Base-by-base conservation (phyloP, 176 grass and related monocot species). In the Coix lacrymajobi region DNA sequence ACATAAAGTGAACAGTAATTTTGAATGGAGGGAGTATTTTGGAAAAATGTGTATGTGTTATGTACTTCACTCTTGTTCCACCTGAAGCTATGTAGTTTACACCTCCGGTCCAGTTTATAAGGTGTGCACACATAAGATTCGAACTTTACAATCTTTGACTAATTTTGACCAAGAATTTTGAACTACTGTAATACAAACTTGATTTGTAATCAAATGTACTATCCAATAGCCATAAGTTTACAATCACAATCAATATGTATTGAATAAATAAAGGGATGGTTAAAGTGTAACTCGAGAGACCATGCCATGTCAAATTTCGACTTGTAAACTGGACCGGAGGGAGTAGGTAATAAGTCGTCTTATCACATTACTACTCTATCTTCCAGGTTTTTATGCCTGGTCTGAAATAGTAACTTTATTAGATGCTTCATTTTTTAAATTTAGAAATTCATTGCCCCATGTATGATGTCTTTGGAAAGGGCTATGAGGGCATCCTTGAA, bases 401-500 rank as follows among this genome's bases (percentile, higher is more conserved):
- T 20, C 9, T 34, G 39, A 69, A 85, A 36, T 62, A 54, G 45
- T 7, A 79, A 36, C 25, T 51, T 22, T 65, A 38, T 20, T 40
- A 26, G 26, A 36, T 43, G 70, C 69, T 62, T 31, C 20, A 12
- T 52, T 41, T 65, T 22, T 64, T 63, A 41, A 29, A 58, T 45
- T 86, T 66, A 44, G 16, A 48, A 34, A 60, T 51, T 86, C 37
- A 74, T 61, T 69, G 8, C 26, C 75, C n/a, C 41, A 63, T 10
- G 45, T 68, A 43, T 78, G 44, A 72, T 88, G 48, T 88, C 1
- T 20, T 37, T 24, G 72, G 57, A 48, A 85, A 98, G 96, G 91
- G 91, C 32, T 92, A 93, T 49, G 96, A 98, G 79, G 83, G 65
- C 66, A 88, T 98, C 40, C 82, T 98, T 76, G 96, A 98, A 91